These are phyloP conservation scores for Claviceps quebecensis DNA, from an alignment of 2,329 filamentous ascomycete species.

Conservation along the genomic window DNA sequence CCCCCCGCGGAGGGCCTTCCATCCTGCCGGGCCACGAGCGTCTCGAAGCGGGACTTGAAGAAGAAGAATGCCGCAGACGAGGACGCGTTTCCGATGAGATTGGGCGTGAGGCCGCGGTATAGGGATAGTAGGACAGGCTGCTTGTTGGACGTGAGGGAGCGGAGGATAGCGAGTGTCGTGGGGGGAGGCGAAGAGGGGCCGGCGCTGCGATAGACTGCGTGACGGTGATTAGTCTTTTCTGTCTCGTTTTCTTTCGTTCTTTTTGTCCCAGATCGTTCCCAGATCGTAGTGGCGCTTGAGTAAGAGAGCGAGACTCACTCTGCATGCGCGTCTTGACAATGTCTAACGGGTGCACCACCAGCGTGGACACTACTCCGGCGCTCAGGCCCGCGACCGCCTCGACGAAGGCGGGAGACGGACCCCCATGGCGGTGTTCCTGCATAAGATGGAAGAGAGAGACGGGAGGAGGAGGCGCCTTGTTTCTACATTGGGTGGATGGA, in stretches of 20 bases:
- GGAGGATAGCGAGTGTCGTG: constrained; percentile 39
- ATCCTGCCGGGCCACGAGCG: constrained; percentile 21
- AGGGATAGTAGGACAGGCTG: constrained; percentile 48
- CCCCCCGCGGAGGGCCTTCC: constrained; percentile 39
- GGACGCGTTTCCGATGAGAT: constrained; percentile 77
- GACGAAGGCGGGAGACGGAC: constrained; percentile 61
- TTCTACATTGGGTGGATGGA: constrained; percentile 12
- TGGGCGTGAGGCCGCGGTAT: constrained; percentile 82
- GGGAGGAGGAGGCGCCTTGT: constrained; percentile 1
- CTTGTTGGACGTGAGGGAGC: constrained; percentile 33
- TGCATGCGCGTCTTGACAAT: constrained; percentile 95
- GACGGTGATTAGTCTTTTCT: neutral
- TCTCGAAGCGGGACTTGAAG: constrained; percentile 46
- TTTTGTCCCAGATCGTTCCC: neutral
- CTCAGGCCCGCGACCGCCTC: constrained; percentile 84
- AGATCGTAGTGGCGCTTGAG: too few relatives aligned
- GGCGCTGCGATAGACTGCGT: constrained; percentile 36
- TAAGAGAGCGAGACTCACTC: constrained; percentile 32
- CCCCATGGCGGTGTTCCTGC: constrained; percentile 36
- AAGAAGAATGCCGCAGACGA: constrained; percentile 93
- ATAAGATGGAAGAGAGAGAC: constrained; percentile 21
- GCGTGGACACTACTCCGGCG: constrained; percentile 73
- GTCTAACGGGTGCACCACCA: constrained; percentile 84
- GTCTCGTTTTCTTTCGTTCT: neutral
- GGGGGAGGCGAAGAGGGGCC: constrained; percentile 20